Base-by-base conservation (phyloP, 1,284 basidiomycete genomes). In the Dichomitus squalens region DNA sequence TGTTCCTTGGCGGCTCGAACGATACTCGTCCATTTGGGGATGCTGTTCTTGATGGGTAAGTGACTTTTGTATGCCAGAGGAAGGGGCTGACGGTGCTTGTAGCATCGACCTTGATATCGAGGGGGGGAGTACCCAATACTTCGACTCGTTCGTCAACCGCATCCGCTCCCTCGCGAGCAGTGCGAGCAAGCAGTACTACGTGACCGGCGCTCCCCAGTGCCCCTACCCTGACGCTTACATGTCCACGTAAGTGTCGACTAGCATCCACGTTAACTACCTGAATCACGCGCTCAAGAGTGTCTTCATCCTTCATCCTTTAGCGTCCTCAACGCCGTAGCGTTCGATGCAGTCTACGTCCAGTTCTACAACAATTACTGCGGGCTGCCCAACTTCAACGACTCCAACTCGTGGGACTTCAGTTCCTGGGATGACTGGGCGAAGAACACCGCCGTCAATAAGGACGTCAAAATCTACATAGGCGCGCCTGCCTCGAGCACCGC, bases 151-250 rank as follows among this genome's bases (percentile, higher is more conserved):
- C 62, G 76, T 86, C 29, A 82, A 71, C 27, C 72, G 76, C 49
- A 74, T 88, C 21, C 75, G 84, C 4, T 66, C 73, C 0, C 79
- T 80, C 60, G 73, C 79, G 51, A 66, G 73, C 40, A 75, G 76
- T 31, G 83, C 80, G 8, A 77, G 70, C 70, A 87, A 87, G 70
- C 61, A 65, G 81, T 87, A 85, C 67, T 87, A 84, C 64, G 72
- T 87, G 54, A 85, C 83, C 16, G 85, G 76, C 60, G 85, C 86
- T 3, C 86, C 85, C n/a, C 85, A 88, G 63, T 87, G 86, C 69
- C 83, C 83, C 3, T 87, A 74, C 73, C 86, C 86, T 0, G 86
- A 88, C 65, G 80, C 81, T 2, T 79, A 76, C 57, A 66, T 88
- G 3, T 82, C 83, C 33, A 67, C 63, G 69, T 71, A 33, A 48